Base-by-base conservation (phyloP, 116 monocot species). In the Iris pallida region DNA sequence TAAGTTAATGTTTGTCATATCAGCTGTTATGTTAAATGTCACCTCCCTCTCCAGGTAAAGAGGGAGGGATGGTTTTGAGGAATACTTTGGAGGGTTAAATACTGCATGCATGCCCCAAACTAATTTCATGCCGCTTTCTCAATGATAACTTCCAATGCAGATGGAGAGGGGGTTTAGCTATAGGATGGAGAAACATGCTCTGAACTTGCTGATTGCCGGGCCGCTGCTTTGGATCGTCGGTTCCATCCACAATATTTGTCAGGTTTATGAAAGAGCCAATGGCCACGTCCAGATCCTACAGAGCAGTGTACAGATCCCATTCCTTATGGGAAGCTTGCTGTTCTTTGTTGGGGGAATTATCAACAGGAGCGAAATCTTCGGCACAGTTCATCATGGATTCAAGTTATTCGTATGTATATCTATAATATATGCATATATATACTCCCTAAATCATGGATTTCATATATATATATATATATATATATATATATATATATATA, bases 211-310 rank as follows among this genome's bases (percentile, higher is more conserved):
- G 52, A 75, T 95, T 6, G 80, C 89, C 1, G 91, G 86, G 4
- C 80, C 91, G 14, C 65, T 66, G 11, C 71, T 91, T 41, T 91
- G 88, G 91, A 9, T 88, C 4, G 16, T 86, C 1, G 86, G 95
- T 11, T 88, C 91, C 6, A 75, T 95, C 66, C 84, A 82, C 55
- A 87, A 89, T 46, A 18, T 78, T 19, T 91, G 89, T 54, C 91
- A 95, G 70, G 75, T 89, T 13, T 95, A 95, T 58, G 84, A 95
- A 78, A 79, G 89, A 63, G 72, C 92, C 12, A 73, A 73, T 43
- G 84, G 95, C 10, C 82, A 79, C 19, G 73, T 91, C 69, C 95
- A 91, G 75, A 70, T 91, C 53, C 80, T 91, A n/a, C 95, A 95
- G 68, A 89, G 82, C 61, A 45, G 83, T 5, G 95, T 95, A 3